Base-by-base conservation (phyloP, 768 basidiomycete genomes). In the Boletus eberwhitei region DNA sequence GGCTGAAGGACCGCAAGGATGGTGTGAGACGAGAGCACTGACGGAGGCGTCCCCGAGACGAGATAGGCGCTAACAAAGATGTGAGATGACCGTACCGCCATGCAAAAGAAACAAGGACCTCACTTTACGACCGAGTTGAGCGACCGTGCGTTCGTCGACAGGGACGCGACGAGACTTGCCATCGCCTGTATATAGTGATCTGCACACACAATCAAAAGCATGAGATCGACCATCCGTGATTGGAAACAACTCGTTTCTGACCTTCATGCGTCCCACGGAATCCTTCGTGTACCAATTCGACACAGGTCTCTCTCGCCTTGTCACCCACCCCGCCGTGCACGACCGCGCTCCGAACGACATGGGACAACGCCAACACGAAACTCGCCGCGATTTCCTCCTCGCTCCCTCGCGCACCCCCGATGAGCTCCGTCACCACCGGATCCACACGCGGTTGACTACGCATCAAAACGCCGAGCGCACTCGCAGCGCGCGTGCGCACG, bases 381-480 rank as follows among this genome's bases (percentile, higher is more conserved):
- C 90, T 92, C 11, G 83, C 82, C 0, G 88, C 83, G 46, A 96
- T 83, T 32, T 79, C 78, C 4, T 81, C 79, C 42, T 88, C 88
- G 49, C 88, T 88, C 32, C 74, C 79, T 59, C 76, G 76, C 16
- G 81, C 80, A 45, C 83, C 81, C 5, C 79, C 72, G 17, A 91
- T 72, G 48, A 99, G 76, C 68, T 98, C 96, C 4, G 90, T 93
- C 47, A 98, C 79, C n/a, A 98, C 86, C 1, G 94, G 94, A 66
- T 98, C 96, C 32, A 93, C 91, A 49, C 93, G 79, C 6, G 92
- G 86, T 68, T 94, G 91, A 64, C 87, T 87, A 63, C 82, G 83
- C 93, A 98, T 97, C 64, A 99, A 75, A 4, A 85, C 80, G 13
- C 95, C 95, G 1, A 98, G 78, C 12, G 91, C 95, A 38, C 86